phyloP scores from a whole-genome alignment of 139 green algal genomes.

The Chlorella vulgaris region DNA sequence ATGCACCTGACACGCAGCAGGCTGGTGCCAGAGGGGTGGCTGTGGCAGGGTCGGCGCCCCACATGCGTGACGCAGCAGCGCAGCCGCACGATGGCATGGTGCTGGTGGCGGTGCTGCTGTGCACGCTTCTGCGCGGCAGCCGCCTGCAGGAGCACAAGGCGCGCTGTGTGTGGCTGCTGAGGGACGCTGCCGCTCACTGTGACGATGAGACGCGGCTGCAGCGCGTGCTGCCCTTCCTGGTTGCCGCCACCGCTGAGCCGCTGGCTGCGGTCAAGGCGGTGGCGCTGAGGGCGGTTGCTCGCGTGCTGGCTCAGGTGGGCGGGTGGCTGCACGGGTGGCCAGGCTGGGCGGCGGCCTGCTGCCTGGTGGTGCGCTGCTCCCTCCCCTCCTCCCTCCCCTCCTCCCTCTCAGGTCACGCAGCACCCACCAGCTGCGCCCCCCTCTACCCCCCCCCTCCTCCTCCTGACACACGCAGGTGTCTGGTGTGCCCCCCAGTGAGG shows the following conservation, averaged over 20 bases:
- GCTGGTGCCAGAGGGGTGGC: too few relatives aligned
- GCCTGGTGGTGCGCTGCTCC: too few relatives aligned
- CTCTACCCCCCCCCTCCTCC: not conserved
- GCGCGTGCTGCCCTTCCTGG: constrained; percentile 82
- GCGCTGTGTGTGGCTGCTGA: constrained; percentile 69
- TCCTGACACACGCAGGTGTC: constrained; percentile 36
- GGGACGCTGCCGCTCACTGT: constrained; percentile 49
- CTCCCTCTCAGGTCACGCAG: too few relatives aligned
- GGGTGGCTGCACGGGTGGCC: not conserved
- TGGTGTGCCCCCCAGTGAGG: constrained; percentile 60
- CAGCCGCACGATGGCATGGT: constrained; percentile 69
- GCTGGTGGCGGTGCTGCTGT: constrained; percentile 83
- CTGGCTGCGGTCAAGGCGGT: constrained; percentile 51
- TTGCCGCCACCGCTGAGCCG: constrained; percentile 54
- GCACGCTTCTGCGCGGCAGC: constrained; percentile 76
- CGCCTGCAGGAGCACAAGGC: constrained; percentile 68
- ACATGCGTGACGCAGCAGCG: too few relatives aligned
- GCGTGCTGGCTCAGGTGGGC: constrained; percentile 49
- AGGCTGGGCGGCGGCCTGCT: too few relatives aligned
- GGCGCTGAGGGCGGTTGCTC: constrained; percentile 55
- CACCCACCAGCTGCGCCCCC: not conserved
- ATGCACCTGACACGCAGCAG: too few relatives aligned
- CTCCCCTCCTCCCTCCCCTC: not conserved
- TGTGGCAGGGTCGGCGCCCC: too few relatives aligned
- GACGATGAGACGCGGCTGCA: constrained; percentile 86